A percentile compares a stretch with the other conserved stretches of the same genome.
Evolutionary conservation across 345 rosid species (phyloP).

Genomic region (Boechera retrofracta): DNA sequence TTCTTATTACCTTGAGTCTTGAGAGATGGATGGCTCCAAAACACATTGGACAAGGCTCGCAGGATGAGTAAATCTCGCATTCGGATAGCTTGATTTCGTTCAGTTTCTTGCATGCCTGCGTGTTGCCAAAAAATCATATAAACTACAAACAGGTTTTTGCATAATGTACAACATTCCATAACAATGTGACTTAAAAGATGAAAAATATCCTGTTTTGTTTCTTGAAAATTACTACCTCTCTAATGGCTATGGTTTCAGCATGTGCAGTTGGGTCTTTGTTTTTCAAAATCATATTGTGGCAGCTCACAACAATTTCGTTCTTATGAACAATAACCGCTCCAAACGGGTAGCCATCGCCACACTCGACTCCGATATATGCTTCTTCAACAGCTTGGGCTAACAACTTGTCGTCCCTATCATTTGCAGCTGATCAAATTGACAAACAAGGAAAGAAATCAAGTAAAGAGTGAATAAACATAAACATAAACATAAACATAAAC

Average conservation of each 20-base stretch:
- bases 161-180: neutral
- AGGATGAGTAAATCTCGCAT: constrained; percentile 75
- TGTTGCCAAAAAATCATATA: constrained; percentile 3
- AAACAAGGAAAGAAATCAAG: neutral
- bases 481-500: neutral
- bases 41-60: constrained; percentile 84
- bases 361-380: constrained; percentile 89
- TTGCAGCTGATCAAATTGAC: constrained; percentile 56
- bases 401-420: constrained; percentile 76
- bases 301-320: constrained; percentile 72
- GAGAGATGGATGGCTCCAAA: constrained; percentile 78
- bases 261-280: constrained; percentile 93
- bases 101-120: constrained; percentile 77
- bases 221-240: constrained; percentile 65
- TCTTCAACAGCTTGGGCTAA: constrained; percentile 80
- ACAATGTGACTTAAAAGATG: neutral
- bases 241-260: constrained; percentile 87
- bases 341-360: constrained; percentile 90
- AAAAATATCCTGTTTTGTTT: neutral
- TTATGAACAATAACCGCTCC: constrained; percentile 91
- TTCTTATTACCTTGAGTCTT: constrained; percentile 59
- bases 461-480: neutral
- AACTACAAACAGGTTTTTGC: constrained; percentile 11
- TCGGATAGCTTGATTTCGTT: constrained; percentile 60
- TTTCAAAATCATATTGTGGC: constrained; percentile 87